Conservation (phyloP, 495 filamentous ascomycete species). For the Jackrogersella multiformis region DNA sequence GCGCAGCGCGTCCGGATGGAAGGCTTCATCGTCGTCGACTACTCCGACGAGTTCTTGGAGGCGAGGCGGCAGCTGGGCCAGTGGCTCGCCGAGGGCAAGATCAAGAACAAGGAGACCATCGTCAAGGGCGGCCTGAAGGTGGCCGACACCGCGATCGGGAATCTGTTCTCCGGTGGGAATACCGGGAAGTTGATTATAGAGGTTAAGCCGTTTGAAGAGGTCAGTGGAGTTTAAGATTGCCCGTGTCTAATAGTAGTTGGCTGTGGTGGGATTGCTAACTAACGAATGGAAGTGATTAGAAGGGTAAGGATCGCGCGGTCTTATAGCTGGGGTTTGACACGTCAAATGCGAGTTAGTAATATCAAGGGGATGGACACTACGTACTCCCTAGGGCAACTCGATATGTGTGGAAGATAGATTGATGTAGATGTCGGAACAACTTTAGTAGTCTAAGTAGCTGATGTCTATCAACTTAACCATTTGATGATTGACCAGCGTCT, state of each 20-base stretch:
- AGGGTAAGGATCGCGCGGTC: neutral
- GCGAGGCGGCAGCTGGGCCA: constrained; percentile 59
- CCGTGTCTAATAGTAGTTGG: neutral
- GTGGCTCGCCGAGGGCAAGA: constrained; percentile 64
- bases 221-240: neutral
- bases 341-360: neutral
- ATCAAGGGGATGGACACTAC: no score
- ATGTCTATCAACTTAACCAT: no score
- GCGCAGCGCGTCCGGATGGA: constrained; percentile 59
- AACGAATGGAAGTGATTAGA: neutral
- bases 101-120: constrained; percentile 65
- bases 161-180: constrained; percentile 66
- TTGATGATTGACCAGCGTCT: no score
- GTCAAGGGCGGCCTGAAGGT: constrained; percentile 62
- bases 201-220: constrained; percentile 39
- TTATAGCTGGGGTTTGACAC: neutral
- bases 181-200: constrained; percentile 55
- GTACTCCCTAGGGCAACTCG: no score
- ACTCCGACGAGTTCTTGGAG: constrained; percentile 47
- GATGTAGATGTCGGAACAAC: no score
- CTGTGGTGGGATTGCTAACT: neutral
- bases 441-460: no score
- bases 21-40: constrained; percentile 72
- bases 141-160: constrained; percentile 59
- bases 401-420: neutral